A percentile compares a stretch with the other conserved stretches of the same genome.
These are phyloP conservation scores for Fusarium acutatum DNA, from an alignment of 2,329 filamentous ascomycete genomes.

Conservation along the genomic window DNA sequence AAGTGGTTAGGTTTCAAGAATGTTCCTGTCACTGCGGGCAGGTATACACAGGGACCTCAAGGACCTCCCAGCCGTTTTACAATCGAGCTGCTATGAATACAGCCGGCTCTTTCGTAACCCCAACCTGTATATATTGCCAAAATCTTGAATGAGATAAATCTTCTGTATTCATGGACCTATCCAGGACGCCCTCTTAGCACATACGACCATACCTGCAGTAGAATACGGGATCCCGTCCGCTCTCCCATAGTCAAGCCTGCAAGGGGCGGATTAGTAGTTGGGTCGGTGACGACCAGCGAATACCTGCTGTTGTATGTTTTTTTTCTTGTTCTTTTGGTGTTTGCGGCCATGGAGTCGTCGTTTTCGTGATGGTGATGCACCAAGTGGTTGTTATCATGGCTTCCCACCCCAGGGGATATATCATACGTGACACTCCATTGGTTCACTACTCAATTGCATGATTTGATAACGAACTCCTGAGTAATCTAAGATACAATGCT, in stretches of 20 bases:
- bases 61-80: neutral
- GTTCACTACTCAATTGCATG: neutral
- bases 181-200: neutral
- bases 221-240: slow-evolving; percentile 31
- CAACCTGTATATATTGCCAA: neutral
- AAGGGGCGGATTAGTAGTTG: slow-evolving; percentile 21
- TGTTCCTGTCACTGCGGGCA: neutral
- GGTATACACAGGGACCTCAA: neutral
- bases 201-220: slow-evolving; percentile 28
- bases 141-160: too few species aligned
- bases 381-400: neutral
- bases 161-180: neutral
- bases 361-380: neutral
- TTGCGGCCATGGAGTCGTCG: neutral
- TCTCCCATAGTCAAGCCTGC: slow-evolving; percentile 27
- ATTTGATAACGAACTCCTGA: neutral
- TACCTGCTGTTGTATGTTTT: slow-evolving; percentile 25
- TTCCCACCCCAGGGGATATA: neutral
- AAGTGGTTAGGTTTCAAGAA: neutral
- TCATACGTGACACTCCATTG: neutral
- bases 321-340: neutral
- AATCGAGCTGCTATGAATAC: neutral
- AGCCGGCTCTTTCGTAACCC: neutral
- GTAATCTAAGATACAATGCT: neutral
- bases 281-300: slow-evolving; percentile 17